Base-by-base conservation (phyloP, 148 eudicot genomes). In the Rhododendron vialii region DNA sequence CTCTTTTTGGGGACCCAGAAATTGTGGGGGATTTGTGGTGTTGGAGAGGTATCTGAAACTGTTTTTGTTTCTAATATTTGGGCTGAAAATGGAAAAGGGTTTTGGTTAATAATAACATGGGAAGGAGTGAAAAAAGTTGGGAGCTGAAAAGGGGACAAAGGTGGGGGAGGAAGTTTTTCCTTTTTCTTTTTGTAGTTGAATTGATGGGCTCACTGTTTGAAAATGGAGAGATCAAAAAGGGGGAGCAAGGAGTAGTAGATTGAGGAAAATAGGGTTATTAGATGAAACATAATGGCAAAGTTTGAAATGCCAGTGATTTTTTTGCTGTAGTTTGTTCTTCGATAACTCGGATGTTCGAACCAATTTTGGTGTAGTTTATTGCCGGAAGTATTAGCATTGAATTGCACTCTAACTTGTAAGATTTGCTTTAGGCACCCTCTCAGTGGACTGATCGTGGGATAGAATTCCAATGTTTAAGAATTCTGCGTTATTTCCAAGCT, bases 51-150 rank as follows among this genome's bases (percentile, higher is more conserved):
- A 38, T 65, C 3, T 8, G 53, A 45, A 78, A 28, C 48, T 38
- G 74, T 69, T 10, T 59, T 15, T 59, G 30, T 78, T 82, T 86
- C 85, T 83, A 59, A 67, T 69, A 48, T 53, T 84, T 80, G 55
- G 81, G 69, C 5, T 71, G 84, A 82, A 82, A 33, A 3, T 30
- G 18, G 30, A 8, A 71, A 90, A 86, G 53, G 84, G 57, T 47
- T 67, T 67, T 36, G 47, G 36, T 78, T 67, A 38, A 55, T 67
- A 38, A 55, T 36, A 85, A 81, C 91, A 76, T 90, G 3, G 87
- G 65, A 55, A 83, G 85, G 83, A 78, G 92, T 87, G 91, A 85
- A 88, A 83, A 88, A 87, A 86, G 84, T 82, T 18, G 74, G 84
- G 84, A 4, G n/a, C 2, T 28, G 12, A 73, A 82, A 83, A 57